Evolutionary conservation across 129 eudicot species (phyloP), one percentile per base, ranked within the genome.

Genomic region (Pittosporum tobira): DNA sequence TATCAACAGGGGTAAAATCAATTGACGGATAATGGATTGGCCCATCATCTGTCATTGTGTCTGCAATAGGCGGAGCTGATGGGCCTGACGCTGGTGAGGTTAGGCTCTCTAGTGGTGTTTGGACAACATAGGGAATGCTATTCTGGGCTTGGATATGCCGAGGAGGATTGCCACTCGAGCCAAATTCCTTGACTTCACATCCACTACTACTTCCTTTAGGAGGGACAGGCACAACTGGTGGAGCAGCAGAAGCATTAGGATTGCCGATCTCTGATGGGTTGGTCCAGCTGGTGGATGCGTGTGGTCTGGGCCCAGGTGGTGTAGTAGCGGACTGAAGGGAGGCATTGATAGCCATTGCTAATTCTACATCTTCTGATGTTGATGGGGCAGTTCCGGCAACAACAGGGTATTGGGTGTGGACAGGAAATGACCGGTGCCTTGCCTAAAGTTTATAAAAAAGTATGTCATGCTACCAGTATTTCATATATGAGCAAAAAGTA

Each of bases 21-120:
- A 85, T 78, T 40, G 88, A 60, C 5, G 97, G 97, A 75, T 90
- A 90, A 37, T 80, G 79, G 30, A 90, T 61, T 24, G 84, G 94
- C 44, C 97, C 95, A 61, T 85, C 86, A 66, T 82, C 77, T 48
- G 68, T 49, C 60, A 47, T 61, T 28, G 60, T 81, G 22, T 68
- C 64, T 22, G 68, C 30, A 11, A 73, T 55, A 42, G 86, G 80
- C 11, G 96, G 94, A 34, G 97, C 94, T 11, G 97, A 81, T 24
- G 85, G 81, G 7, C 23, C 26, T 3, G 74, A 64, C 3, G 52
- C 48, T 3, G 72, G 44, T 31, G 43, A 5, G 7, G 61, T n/a
- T n/a, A n/a, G 46, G 34, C 51, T 75, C 56, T 50, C 66, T 13
- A 51, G 59, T 61, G 75, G 64, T 27, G 84, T 29, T 37, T 75